Conservation (phyloP, 2,329 filamentous ascomycete genomes). For the Colletotrichum spaethianum region DNA sequence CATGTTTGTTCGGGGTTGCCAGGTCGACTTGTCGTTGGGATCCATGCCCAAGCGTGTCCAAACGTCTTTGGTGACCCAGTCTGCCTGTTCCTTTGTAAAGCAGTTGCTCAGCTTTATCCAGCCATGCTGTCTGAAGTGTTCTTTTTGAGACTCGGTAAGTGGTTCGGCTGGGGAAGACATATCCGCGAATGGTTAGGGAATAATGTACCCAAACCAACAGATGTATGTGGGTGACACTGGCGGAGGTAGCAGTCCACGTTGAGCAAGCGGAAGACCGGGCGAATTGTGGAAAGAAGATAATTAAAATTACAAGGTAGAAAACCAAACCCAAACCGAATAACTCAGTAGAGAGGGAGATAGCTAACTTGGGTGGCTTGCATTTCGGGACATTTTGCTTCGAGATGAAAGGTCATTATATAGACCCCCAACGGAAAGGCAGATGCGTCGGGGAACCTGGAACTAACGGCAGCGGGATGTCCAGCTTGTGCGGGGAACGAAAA, state of each 20-base stretch:
- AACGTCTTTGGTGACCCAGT: conserved; percentile 57
- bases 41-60: conserved; percentile 78
- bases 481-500: conserved; percentile 18
- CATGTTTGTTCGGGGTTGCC: conserved; percentile 76
- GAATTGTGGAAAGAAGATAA: too few relatives aligned
- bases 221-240: background rate
- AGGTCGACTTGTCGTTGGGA: conserved; percentile 74
- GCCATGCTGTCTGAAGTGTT: conserved; percentile 57
- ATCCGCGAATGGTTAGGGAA: background rate
- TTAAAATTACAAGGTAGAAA: too few relatives aligned
- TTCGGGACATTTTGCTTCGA: background rate
- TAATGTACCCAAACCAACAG: background rate
- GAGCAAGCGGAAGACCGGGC: background rate
- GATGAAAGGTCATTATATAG: background rate
- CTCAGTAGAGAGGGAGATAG: background rate
- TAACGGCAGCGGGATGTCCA: background rate
- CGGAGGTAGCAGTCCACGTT: background rate
- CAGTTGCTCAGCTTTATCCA: conserved; percentile 52
- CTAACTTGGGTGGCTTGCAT: background rate
- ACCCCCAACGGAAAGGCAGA: background rate
- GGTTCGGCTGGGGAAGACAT: conserved; percentile 42
- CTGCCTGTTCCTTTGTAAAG: conserved; percentile 57
- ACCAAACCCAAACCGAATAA: background rate
- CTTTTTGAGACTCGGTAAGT: conserved; percentile 56
- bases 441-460: background rate